Evolutionary conservation across 2,329 filamentous ascomycete genomes (phyloP).

Genomic region (Fusarium fujikuroi): DNA sequence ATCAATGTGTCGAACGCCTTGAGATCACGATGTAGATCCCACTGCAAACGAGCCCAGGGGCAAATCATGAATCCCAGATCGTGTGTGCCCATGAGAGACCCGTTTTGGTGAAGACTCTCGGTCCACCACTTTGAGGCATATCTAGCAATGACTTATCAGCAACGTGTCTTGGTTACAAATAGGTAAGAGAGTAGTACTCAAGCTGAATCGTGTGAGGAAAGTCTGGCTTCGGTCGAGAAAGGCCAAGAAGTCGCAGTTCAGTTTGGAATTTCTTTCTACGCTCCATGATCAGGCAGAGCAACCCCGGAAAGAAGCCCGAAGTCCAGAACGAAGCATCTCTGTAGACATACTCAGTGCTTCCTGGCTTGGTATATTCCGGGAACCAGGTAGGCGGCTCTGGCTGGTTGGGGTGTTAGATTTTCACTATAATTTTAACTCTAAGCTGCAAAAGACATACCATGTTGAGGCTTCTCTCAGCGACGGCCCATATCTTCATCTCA

Average conservation of each 20-base stretch:
- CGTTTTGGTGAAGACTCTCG: constrained; percentile 47
- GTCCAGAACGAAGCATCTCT: neutral
- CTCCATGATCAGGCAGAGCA: neutral
- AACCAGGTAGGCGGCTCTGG: neutral
- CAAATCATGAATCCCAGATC: constrained; percentile 58
- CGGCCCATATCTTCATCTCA: neutral
- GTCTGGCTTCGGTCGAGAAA: neutral
- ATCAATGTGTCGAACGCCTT: constrained; percentile 50
- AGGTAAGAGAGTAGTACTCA: neutral
- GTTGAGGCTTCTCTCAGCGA: neutral
- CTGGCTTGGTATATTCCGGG: neutral
- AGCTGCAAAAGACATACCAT: neutral
- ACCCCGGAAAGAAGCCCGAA: neutral
- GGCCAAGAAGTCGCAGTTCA: neutral
- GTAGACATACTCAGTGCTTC: neutral
- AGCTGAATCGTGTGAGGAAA: neutral
- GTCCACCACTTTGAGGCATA: constrained; percentile 18
- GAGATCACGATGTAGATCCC: constrained; percentile 53
- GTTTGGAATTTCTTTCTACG: neutral
- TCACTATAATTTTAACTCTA: too few species aligned
- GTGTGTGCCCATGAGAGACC: constrained; percentile 50
- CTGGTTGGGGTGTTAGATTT: neutral
- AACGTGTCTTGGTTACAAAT: rapidly evolving
- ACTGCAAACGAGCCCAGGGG: constrained; percentile 52
- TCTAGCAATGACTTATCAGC: neutral